These are phyloP conservation scores for Xylaria palmicola DNA, from an alignment of 495 filamentous ascomycete genomes.

Conservation along the genomic window DNA sequence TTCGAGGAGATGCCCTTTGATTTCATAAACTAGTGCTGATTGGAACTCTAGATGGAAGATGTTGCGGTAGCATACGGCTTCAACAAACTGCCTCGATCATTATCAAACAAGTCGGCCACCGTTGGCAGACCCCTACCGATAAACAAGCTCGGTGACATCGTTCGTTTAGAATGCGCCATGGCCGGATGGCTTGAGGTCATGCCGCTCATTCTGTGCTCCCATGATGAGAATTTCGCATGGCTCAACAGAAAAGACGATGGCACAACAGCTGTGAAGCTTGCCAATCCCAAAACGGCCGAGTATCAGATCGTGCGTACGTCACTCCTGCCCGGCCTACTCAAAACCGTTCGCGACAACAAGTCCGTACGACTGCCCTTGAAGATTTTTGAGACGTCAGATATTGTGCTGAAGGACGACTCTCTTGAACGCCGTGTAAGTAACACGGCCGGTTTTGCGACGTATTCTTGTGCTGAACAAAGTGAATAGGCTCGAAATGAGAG, in stretches of 20 bases:
- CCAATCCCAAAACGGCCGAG: conserved; percentile 93
- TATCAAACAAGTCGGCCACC: conserved; percentile 69
- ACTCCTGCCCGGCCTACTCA: conserved; percentile 85
- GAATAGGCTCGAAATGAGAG: conserved; percentile 77
- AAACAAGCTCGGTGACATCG: conserved; percentile 92
- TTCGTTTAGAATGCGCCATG: conserved; percentile 87
- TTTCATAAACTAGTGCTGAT: not conserved
- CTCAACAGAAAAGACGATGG: conserved; percentile 90
- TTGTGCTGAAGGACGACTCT: conserved; percentile 79
- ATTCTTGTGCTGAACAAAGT: not conserved
- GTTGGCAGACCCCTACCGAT: conserved; percentile 84
- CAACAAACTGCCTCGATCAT: conserved; percentile 83
- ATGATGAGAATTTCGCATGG: conserved; percentile 98
- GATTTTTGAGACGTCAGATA: conserved; percentile 90
- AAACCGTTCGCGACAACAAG: conserved; percentile 95
- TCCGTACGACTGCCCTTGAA: conserved; percentile 84
- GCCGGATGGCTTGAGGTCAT: conserved; percentile 95
- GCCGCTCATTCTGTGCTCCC: conserved; percentile 94
- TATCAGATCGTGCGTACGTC: conserved; percentile 96
- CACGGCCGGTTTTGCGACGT: not conserved
- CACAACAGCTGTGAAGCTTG: conserved; percentile 77
- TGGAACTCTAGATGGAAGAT: conserved; percentile 73
- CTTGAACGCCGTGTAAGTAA: conserved; percentile 61
- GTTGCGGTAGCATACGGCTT: conserved; percentile 94
- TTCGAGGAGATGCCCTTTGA: not conserved